These are phyloP conservation scores for Exophiala dermatitidis DNA, from an alignment of 2,329 filamentous ascomycete genomes.

Conservation along the genomic window DNA sequence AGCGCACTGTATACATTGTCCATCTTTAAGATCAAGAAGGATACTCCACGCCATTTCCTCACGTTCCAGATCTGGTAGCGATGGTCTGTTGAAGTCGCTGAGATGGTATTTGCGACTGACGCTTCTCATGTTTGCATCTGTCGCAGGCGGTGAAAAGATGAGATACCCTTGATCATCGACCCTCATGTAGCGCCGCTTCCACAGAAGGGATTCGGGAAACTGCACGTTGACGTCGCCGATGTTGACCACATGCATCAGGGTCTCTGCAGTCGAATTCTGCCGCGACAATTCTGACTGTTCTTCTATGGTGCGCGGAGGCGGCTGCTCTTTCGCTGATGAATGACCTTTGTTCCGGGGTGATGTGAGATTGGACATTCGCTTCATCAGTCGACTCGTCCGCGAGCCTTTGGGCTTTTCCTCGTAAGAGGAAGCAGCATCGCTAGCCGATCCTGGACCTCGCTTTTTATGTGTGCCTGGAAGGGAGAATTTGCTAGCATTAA, in stretches of 20 bases:
- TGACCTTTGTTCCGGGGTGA: slow-evolving; percentile 36
- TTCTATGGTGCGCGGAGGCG: slow-evolving; percentile 32
- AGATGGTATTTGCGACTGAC: slow-evolving; percentile 76
- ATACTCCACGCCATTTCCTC: slow-evolving; percentile 89
- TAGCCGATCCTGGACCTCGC: slow-evolving; percentile 33
- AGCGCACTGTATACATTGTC: slow-evolving; percentile 56
- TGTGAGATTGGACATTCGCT: slow-evolving; percentile 57
- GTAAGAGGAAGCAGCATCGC: slow-evolving; percentile 31
- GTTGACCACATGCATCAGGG: slow-evolving; percentile 52
- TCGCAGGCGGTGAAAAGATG: slow-evolving; percentile 65
- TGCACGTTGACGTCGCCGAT: slow-evolving; percentile 93
- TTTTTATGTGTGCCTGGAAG: slow-evolving; percentile 35
- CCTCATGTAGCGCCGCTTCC: slow-evolving; percentile 86
- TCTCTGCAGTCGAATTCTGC: slow-evolving; percentile 14
- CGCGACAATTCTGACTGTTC: slow-evolving; percentile 28
- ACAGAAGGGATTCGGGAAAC: slow-evolving; percentile 90
- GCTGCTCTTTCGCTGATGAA: slow-evolving; percentile 39
- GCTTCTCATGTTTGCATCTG: slow-evolving; percentile 52
- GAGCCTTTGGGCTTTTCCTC: slow-evolving; percentile 48
- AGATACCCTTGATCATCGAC: slow-evolving; percentile 79
- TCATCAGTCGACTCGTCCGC: slow-evolving; percentile 56
- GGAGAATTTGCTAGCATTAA: slow-evolving; percentile 35
- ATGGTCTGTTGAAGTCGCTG: slow-evolving; percentile 71
- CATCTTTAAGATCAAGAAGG: slow-evolving; percentile 55
- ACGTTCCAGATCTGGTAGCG: slow-evolving; percentile 78